A percentile compares a stretch with the other conserved stretches of the same genome.
These are phyloP conservation scores for Teratosphaeria pseudoeucalypti DNA, from an alignment of 2,329 filamentous ascomycete species.

Conservation along the genomic window DNA sequence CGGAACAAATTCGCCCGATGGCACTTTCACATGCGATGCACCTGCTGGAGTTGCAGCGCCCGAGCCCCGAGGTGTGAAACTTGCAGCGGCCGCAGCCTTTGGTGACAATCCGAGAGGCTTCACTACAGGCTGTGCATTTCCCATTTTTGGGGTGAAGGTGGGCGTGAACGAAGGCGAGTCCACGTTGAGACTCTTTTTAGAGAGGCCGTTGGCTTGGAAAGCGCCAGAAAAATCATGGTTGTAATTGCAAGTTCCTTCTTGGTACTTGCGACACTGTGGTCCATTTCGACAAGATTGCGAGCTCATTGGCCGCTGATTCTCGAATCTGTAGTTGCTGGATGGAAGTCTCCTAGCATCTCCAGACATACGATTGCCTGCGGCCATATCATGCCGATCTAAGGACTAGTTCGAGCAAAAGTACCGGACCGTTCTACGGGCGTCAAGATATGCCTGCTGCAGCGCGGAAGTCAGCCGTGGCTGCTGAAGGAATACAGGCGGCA, in stretches of 20 bases:
- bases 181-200: conserved; percentile 75
- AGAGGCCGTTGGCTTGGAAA: conserved; percentile 15
- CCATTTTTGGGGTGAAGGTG: conserved; percentile 48
- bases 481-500: background rate
- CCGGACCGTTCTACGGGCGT: background rate
- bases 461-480: background rate
- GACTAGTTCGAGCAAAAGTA: background rate
- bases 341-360: conserved; percentile 20
- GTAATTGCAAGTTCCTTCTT: conserved; percentile 26
- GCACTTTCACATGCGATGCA: conserved; percentile 34
- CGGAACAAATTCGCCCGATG: conserved; percentile 33
- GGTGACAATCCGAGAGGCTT: conserved; percentile 76
- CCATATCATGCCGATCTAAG: conserved; percentile 21
- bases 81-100: conserved; percentile 78
- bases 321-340: conserved; percentile 13
- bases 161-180: conserved; percentile 95
- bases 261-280: conserved; percentile 24
- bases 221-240: conserved; percentile 23
- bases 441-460: background rate
- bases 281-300: conserved; percentile 23
- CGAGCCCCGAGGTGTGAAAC: conserved; percentile 61
- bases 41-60: conserved; percentile 31
- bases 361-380: conserved; percentile 17
- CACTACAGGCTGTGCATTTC: conserved; percentile 35
- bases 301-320: conserved; percentile 21